Conservation (phyloP, 116 monocot genomes). For the Phalaenopsis hybrid region DNA sequence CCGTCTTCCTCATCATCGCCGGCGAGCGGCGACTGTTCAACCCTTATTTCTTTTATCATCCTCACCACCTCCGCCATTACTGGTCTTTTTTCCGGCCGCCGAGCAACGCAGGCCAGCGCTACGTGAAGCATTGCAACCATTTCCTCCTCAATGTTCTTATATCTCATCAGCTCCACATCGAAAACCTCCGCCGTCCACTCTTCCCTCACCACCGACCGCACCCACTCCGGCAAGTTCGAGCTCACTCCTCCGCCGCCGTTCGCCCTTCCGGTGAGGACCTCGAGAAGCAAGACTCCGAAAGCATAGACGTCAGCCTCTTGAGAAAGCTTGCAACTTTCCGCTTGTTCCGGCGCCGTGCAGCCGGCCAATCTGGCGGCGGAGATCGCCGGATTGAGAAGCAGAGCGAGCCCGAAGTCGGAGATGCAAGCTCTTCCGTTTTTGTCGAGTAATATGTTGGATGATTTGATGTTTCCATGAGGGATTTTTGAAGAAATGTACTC, state of each 20-base stretch:
- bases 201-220: constrained; percentile 59
- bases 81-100: constrained; percentile 38
- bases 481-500: constrained; percentile 31
- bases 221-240: constrained; percentile 48
- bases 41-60: constrained; percentile 51
- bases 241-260: neutral
- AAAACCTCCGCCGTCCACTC: constrained; percentile 80
- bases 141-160: constrained; percentile 58
- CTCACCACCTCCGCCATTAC: constrained; percentile 51
- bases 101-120: constrained; percentile 45
- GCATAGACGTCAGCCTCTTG: constrained; percentile 70
- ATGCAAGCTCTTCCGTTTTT: constrained; percentile 40
- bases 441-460: constrained; percentile 57
- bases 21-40: constrained; percentile 31
- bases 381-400: constrained; percentile 41
- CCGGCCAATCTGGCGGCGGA: constrained; percentile 47
- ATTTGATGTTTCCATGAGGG: constrained; percentile 69
- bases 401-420: constrained; percentile 63
- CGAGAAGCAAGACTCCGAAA: constrained; percentile 65
- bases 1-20: constrained; percentile 22
- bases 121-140: constrained; percentile 69
- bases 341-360: constrained; percentile 59
- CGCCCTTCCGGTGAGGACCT: constrained; percentile 51
- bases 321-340: constrained; percentile 21
- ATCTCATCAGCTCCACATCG: constrained; percentile 48